Conservation (phyloP, 148 eudicot genomes). For the Polygonum aviculare region DNA sequence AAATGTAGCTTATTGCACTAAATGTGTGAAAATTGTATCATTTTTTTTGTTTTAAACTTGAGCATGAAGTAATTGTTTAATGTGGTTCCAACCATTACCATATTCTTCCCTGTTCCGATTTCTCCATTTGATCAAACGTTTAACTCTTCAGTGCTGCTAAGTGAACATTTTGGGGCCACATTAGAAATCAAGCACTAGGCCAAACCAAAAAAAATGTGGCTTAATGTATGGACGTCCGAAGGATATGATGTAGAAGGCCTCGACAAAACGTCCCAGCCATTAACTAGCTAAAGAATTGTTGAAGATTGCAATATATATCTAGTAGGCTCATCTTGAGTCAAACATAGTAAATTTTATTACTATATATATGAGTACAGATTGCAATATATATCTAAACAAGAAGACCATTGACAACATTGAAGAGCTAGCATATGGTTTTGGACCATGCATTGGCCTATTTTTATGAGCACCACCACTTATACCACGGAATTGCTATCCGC, state of each 20-base stretch:
- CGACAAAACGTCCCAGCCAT: not conserved
- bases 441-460: not conserved
- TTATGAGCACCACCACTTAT: not conserved
- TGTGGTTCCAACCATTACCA: no score
- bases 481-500: slow-evolving; percentile 2
- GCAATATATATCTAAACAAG: slow-evolving; percentile 1
- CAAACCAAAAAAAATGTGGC: not conserved
- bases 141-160: no score
- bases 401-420: not conserved
- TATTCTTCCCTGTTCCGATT: no score
- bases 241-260: not conserved
- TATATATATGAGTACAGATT: not conserved
- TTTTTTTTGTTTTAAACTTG: not conserved
- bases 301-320: no score
- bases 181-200: not conserved
- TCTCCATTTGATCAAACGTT: no score
- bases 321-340: not conserved
- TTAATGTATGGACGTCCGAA: not conserved
- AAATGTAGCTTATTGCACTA: not conserved
- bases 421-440: not conserved
- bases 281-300: not conserved
- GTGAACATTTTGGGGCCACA: no score
- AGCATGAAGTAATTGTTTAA: not conserved
- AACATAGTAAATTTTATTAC: not conserved
- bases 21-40: not conserved